A percentile compares a stretch with the other conserved stretches of the same genome.
Conservation (phyloP, 1,284 basidiomycete species). For the Baeospora myosura region DNA sequence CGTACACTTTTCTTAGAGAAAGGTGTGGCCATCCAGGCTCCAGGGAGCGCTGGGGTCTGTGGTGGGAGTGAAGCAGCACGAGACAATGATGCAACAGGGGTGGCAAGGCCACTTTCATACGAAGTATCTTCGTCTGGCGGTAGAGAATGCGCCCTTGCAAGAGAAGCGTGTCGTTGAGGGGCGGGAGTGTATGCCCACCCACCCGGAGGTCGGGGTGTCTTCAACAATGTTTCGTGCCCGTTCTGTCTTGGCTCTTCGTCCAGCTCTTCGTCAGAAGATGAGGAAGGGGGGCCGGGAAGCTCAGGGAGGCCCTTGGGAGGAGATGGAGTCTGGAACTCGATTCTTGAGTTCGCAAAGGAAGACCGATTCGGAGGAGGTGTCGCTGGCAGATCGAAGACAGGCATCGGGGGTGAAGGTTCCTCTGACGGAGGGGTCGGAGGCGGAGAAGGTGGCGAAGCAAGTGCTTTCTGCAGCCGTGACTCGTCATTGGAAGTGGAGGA, state of each 20-base stretch:
- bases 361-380: conserved; percentile 49
- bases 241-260: conserved; percentile 18
- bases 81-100: conserved; percentile 38
- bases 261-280: conserved; percentile 43
- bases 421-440: conserved; percentile 23
- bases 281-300: conserved; percentile 52
- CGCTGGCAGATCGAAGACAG: conserved; percentile 22
- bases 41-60: conserved; percentile 64
- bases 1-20: conserved; percentile 53
- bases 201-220: conserved; percentile 65
- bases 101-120: conserved; percentile 27
- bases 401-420: conserved; percentile 12
- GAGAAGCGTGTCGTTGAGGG: conserved; percentile 22
- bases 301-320: conserved; percentile 50
- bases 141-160: conserved; percentile 21
- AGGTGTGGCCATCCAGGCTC: conserved; percentile 62
- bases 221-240: conserved; percentile 29
- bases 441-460: conserved; percentile 17
- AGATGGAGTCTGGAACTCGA: conserved; percentile 54
- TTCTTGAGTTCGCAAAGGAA: conserved; percentile 32
- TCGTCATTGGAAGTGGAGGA: conserved; percentile 14
- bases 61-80: conserved; percentile 35
- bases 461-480: conserved; percentile 13
- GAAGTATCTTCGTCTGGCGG: conserved; percentile 16
- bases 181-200: conserved; percentile 60